Percentiles rank a stretch among this genome's conserved stretches.
Evolutionary conservation across 139 green algal genomes (phyloP).

Genomic region (Marvania coccoides): DNA sequence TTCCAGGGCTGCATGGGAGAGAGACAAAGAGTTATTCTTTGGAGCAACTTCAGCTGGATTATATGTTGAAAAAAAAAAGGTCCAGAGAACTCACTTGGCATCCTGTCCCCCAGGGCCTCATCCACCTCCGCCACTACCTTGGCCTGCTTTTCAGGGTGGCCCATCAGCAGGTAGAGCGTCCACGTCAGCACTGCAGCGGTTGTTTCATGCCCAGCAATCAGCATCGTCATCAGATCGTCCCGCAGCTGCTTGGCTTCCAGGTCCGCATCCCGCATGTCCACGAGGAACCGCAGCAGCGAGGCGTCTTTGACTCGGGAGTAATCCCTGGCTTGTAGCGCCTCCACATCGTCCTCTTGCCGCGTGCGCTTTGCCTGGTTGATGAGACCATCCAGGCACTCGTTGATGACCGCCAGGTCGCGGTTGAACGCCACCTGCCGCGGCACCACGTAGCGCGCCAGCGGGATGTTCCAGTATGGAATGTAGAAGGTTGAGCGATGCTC

Average conservation of each 20-base stretch:
- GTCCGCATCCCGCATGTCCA: conserved; percentile 94
- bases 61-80: background rate
- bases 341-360: conserved; percentile 58
- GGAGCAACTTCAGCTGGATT: no score
- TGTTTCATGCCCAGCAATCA: conserved; percentile 89
- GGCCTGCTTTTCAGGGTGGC: conserved; percentile 47
- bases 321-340: conserved; percentile 75
- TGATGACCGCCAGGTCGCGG: conserved; percentile 76
- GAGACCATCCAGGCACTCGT: conserved; percentile 82
- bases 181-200: conserved; percentile 91
- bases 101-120: conserved; percentile 49
- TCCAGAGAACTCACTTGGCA: conserved; percentile 30
- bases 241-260: conserved; percentile 79
- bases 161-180: conserved; percentile 67
- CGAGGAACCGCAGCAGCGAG: conserved; percentile 91
- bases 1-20: conserved; percentile 40
- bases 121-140: conserved; percentile 72
- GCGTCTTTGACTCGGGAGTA: conserved; percentile 88
- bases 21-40: background rate
- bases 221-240: conserved; percentile 98
- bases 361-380: conserved; percentile 63
- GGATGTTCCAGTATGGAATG: conserved; percentile 95
- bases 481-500: conserved; percentile 99
- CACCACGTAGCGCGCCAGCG: conserved; percentile 45
- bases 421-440: conserved; percentile 1